Evolutionary conservation across 805 yeast genomes (phyloP), one percentile per base, ranked within the genome.

Genomic region (Yamadazyma sp.): DNA sequence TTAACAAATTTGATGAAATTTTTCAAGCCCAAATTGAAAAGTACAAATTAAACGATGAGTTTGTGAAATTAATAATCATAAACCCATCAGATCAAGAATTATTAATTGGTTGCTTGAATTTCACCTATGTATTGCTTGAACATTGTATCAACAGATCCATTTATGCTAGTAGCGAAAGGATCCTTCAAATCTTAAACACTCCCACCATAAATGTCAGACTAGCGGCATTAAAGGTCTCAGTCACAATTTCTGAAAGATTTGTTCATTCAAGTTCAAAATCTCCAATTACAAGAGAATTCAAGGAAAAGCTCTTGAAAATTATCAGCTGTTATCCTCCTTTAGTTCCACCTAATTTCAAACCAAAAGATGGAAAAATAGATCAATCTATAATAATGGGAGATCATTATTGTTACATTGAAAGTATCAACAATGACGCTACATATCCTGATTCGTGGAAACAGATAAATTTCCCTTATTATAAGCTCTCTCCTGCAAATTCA

Each of bases 1-100:
- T 91, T 47, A 83, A 87, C 55, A 68, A 81, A 47, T 77, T 89
- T 50, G 96, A 89, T 53, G 70, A 65, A 9, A 69, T 86, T 5
- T 61, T 86, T 35, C 83, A 78, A 33, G 47, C 50, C 3, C 62
- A 73, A 15, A 72, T 83, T 11, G 59, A 59, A 6, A 76, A 76
- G 41, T 82, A 86, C 49, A 65, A 61, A 22, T 56, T 80, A 35
- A 69, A 64, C 23, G 65, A 66, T 10, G 72, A 70, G 13, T 48
- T 58, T 34, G 72, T 77, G 4, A 69, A 58, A 28, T 68, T 85
- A 13, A 59, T 58, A 18, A 63, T 62, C 11, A 65, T 85, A 38
- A 50, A 59, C 0, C 35, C 40, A 0, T 55, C 55, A 0, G 93
- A 85, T 42, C 75, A 69, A 24, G 49, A 39, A 1, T 40, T 76